These are phyloP conservation scores for Corylus heterophylla DNA, from an alignment of 306 rosid species.

Conservation along the genomic window DNA sequence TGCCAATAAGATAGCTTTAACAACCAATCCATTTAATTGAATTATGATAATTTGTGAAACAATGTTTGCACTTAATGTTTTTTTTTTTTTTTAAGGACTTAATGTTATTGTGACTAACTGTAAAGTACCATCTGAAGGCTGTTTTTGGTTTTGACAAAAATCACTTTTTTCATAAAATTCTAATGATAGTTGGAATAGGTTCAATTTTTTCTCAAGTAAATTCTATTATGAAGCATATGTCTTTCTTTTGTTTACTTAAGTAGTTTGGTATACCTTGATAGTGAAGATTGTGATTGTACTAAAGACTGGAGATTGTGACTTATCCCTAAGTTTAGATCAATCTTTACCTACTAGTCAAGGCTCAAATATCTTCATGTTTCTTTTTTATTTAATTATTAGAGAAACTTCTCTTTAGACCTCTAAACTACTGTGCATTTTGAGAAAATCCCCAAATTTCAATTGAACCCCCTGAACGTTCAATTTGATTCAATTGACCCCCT, in stretches of 20 bases:
- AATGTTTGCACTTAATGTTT: too few relatives aligned
- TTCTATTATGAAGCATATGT: neutral
- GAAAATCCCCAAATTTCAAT: too few relatives aligned
- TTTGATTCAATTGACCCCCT: too few relatives aligned
- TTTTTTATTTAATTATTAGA: too few relatives aligned
- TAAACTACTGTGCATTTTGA: too few relatives aligned
- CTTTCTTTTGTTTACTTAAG: neutral
- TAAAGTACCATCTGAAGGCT: conserved; percentile 84
- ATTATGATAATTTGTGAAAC: neutral
- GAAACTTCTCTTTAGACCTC: too few relatives aligned
- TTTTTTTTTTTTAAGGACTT: neutral
- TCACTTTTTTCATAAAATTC: conserved; percentile 64
- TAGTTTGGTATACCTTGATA: neutral
- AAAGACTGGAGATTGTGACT: neutral
- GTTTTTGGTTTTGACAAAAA: conserved; percentile 74
- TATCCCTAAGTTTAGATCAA: neutral
- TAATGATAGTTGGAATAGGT: conserved; percentile 72
- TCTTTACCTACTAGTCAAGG: too few relatives aligned
- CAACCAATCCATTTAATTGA: neutral
- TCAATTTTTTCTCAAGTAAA: conserved; percentile 80
- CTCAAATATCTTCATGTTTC: too few relatives aligned
- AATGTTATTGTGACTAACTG: conserved; percentile 18
- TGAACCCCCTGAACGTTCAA: too few relatives aligned
- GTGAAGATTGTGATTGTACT: neutral
- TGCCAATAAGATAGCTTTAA: neutral